phyloP scores from a whole-genome alignment of 2,329 filamentous ascomycete genomes.

The Lecanicillium sp. region DNA sequence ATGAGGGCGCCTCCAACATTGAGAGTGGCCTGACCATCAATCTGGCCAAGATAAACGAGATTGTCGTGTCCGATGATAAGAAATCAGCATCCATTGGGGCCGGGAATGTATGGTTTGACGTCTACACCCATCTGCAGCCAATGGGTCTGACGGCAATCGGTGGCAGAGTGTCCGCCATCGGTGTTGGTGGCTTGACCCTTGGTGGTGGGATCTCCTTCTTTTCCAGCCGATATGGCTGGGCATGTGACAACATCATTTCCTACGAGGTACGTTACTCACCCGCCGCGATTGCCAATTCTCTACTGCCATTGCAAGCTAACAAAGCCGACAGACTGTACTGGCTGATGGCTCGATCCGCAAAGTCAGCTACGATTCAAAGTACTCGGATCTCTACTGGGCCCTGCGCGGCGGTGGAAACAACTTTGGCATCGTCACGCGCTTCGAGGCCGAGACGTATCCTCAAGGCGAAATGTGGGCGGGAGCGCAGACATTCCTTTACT shows the following conservation, averaged over 20 bases:
- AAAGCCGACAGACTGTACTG: constrained; percentile 28
- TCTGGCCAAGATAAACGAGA: constrained; percentile 15
- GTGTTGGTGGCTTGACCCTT: constrained; percentile 17
- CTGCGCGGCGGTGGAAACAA: constrained; percentile 47
- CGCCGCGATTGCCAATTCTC: too few species aligned
- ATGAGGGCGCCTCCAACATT: constrained; percentile 19
- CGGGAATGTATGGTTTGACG: constrained; percentile 15
- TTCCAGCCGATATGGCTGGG: constrained; percentile 14
- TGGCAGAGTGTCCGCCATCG: constrained; percentile 14
- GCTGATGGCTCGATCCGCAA: constrained; percentile 34
- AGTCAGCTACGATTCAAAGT: constrained; percentile 31
- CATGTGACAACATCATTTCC: constrained; percentile 14
- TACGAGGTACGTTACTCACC: neutral
- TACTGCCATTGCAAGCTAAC: too few species aligned
- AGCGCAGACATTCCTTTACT: constrained; percentile 20
- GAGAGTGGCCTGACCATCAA: constrained; percentile 21
- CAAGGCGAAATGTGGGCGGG: constrained; percentile 31
- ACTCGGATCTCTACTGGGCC: constrained; percentile 48
- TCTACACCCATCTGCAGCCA: constrained; percentile 12
- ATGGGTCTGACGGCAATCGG: constrained; percentile 15
- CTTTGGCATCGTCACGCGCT: constrained; percentile 47
- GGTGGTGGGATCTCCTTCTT: constrained; percentile 18
- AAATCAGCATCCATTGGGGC: constrained; percentile 12
- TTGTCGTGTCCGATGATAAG: constrained; percentile 12
- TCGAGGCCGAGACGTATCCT: constrained; percentile 32